Evolutionary conservation across 106 monocot species (phyloP).

Genomic region (Allium cepa): DNA sequence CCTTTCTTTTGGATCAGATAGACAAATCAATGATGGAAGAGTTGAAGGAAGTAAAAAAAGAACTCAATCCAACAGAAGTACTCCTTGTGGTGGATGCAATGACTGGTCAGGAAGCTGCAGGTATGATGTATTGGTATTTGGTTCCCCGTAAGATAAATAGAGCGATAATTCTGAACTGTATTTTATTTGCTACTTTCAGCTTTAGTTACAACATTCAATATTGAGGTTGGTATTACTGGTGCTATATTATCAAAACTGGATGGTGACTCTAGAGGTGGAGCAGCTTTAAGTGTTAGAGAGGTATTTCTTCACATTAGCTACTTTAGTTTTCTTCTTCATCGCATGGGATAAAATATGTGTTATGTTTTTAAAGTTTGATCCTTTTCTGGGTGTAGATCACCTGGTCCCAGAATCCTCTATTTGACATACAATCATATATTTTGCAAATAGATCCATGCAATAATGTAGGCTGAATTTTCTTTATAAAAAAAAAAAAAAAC

Average conservation of each 20-base stretch:
- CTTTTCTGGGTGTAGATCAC: neutral
- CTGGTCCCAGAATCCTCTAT: too few relatives aligned
- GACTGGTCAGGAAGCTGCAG: slow-evolving; percentile 99
- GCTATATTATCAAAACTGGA: slow-evolving; percentile 96
- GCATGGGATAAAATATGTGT: neutral
- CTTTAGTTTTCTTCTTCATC: neutral
- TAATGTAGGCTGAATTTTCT: too few relatives aligned
- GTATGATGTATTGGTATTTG: slow-evolving; percentile 10
- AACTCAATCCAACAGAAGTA: slow-evolving; percentile 81
- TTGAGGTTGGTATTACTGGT: slow-evolving; percentile 96
- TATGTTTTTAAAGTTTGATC: neutral
- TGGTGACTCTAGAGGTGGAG: slow-evolving; percentile 97
- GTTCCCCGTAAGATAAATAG: too few relatives aligned
- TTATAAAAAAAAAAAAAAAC: too few relatives aligned
- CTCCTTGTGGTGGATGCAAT: slow-evolving; percentile 98
- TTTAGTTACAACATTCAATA: slow-evolving; percentile 91
- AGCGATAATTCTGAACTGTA: neutral
- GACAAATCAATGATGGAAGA: slow-evolving; percentile 99
- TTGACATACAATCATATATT: too few relatives aligned
- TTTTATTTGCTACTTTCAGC: slow-evolving; percentile 29
- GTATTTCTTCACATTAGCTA: slow-evolving; percentile 15
- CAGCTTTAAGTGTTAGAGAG: slow-evolving; percentile 97
- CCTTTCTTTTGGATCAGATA: slow-evolving; percentile 33
- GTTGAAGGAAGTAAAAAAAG: slow-evolving; percentile 78
- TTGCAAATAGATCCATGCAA: too few relatives aligned